These are phyloP conservation scores for Corrigiola litoralis DNA, from an alignment of 179 eudicot species.

Conservation along the genomic window DNA sequence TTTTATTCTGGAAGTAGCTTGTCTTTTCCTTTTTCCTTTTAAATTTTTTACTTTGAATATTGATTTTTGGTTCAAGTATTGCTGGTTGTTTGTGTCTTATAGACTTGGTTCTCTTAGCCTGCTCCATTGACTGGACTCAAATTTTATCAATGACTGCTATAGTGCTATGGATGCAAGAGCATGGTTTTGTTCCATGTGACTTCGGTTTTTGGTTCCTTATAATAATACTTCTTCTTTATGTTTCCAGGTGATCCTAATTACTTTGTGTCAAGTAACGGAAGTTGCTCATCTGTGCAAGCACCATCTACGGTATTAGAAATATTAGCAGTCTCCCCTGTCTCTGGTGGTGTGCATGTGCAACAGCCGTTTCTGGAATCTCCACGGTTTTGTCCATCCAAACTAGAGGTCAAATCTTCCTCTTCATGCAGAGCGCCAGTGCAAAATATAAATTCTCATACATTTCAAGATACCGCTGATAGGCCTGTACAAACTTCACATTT, in stretches of 20 bases:
- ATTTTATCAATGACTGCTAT: neutral
- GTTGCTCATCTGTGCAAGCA: conserved; percentile 12
- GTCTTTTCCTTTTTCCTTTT: neutral
- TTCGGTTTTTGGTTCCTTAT: neutral
- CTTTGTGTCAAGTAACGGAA: conserved; percentile 18
- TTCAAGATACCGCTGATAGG: conserved; percentile 17
- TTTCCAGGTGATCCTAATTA: conserved; percentile 28
- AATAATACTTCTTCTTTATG: neutral
- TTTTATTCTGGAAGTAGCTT: neutral
- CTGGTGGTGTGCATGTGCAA: conserved; percentile 23
- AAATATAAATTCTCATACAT: conserved; percentile 17
- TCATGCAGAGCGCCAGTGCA: conserved; percentile 1
- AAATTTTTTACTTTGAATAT: no score
- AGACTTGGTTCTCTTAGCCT: neutral
- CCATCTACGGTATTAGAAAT: conserved; percentile 19
- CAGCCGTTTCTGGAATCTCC: conserved; percentile 20
- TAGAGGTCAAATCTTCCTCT: no score
- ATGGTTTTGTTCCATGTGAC: neutral
- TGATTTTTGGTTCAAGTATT: no score
- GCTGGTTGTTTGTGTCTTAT: no score
- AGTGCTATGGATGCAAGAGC: neutral
- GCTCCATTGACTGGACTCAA: neutral
- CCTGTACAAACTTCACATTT: conserved; percentile 8
- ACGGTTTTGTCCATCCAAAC: no score
- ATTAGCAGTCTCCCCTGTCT: conserved; percentile 8